These are phyloP conservation scores for Bipolaris bicolor DNA, from an alignment of 2,329 filamentous ascomycete genomes.

Conservation along the genomic window DNA sequence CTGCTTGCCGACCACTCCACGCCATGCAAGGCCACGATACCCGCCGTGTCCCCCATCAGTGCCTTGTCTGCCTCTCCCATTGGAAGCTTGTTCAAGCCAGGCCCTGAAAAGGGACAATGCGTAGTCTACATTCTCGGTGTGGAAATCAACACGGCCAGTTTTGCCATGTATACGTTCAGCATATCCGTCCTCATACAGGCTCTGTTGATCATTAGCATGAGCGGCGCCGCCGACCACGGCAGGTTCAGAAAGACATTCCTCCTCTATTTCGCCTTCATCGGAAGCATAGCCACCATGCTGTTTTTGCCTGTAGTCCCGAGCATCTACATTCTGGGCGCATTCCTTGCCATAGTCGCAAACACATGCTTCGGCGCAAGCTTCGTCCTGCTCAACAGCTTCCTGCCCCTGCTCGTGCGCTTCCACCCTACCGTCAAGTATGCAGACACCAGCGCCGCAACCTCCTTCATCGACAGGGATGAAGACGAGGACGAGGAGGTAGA, in stretches of 20 bases:
- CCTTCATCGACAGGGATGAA: slow-evolving; percentile 37
- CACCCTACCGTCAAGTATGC: slow-evolving; percentile 66
- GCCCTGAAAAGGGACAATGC: slow-evolving; percentile 65
- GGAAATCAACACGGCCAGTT: slow-evolving; percentile 93
- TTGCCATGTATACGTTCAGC: slow-evolving; percentile 98
- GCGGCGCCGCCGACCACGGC: slow-evolving; percentile 92
- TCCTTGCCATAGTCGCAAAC: slow-evolving; percentile 89
- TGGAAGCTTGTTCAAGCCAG: slow-evolving; percentile 27
- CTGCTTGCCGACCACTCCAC: slow-evolving; percentile 76
- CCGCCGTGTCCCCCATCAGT: slow-evolving; percentile 46
- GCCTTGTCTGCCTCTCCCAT: slow-evolving; percentile 22
- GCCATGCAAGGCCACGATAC: slow-evolving; percentile 73
- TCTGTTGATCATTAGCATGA: slow-evolving; percentile 92
- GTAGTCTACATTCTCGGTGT: slow-evolving; percentile 80
- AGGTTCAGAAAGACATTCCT: slow-evolving; percentile 85
- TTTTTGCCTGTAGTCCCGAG: slow-evolving; percentile 79
- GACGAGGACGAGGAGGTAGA: slow-evolving; percentile 19
- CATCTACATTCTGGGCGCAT: slow-evolving; percentile 78
- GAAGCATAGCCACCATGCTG: slow-evolving; percentile 82
- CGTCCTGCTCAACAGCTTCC: slow-evolving; percentile 92
- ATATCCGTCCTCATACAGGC: slow-evolving; percentile 89
- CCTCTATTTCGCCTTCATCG: slow-evolving; percentile 81
- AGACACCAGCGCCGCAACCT: slow-evolving; percentile 28
- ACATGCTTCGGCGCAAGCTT: slow-evolving; percentile 95
- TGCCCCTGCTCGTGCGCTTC: slow-evolving; percentile 87